Evolutionary conservation across 2,329 filamentous ascomycete species (phyloP), one percentile per base, ranked within the genome.

Genomic region (Setomelanomma holmii): DNA sequence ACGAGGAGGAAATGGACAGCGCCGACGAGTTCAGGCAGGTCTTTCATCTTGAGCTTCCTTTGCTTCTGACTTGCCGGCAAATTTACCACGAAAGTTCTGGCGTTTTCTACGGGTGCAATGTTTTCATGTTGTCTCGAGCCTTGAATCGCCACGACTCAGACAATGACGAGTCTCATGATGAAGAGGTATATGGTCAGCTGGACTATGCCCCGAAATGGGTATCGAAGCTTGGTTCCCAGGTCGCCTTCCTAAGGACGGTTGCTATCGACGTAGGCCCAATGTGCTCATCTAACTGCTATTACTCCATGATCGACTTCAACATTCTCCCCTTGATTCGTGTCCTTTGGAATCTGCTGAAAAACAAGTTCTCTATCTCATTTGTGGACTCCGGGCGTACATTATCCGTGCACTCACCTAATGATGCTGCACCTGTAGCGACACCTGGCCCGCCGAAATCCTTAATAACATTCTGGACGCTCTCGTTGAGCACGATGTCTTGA

Each of bases 51-150:
- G 5, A 34, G 4, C 3, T 54, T 20, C 10, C 35, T 3, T 22
- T 50, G 8, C 17, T 45, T n/a, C 30, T 8, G 7, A 19, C 44
- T 4, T 56, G 53, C 21, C 44, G 45, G 2, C 53, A 56, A 24
- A 43, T 52, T n/a, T 52, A 56, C 19, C 40, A 49, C 12, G 53
- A 52, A 41, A 12, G 22, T 17, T 27, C 17, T 2, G 36, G 40
- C 6, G 17, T 56, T 11, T 23, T 52, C 3, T 56, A 56, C 27
- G 43, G 45, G 17, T 16, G 14, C 17, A 56, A 52, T 20, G 35
- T 17, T 2, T 56, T 56, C 12, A 7, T 47, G 2, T 19, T 51
- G 2, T 24, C 48, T n/a, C 7, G 7, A 16, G 10, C 11, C 5
- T 16, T 14, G 10, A 6, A 35, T 35, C 33, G 33, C 7, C 33